These are phyloP conservation scores for Chlorella sp. DNA, from an alignment of 139 green algal genomes.

Conservation along the genomic window DNA sequence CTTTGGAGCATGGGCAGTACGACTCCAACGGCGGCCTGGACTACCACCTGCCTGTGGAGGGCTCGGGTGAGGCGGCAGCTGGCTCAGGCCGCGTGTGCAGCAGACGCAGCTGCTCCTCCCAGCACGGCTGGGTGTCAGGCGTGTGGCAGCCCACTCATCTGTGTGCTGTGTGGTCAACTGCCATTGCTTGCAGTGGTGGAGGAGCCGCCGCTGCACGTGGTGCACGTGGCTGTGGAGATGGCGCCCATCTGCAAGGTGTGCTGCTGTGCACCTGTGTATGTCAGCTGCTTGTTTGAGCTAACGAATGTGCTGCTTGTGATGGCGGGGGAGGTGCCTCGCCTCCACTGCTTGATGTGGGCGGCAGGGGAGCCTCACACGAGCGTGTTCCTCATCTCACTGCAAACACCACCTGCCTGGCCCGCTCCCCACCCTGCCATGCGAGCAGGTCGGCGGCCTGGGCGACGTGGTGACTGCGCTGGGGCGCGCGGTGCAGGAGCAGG, in stretches of 20 bases:
- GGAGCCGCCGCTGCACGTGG: constrained; percentile 77
- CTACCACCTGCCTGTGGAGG: constrained; percentile 89
- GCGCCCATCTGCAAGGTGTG: constrained; percentile 95
- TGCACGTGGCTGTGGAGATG: constrained; percentile 97
- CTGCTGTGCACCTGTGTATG: too few species aligned
- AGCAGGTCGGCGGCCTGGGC: constrained; percentile 91
- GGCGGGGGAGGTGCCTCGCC: too few species aligned
- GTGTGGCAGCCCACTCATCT: too few species aligned
- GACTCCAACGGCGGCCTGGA: constrained; percentile 93
- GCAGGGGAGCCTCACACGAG: too few species aligned
- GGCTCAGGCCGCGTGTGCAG: too few species aligned
- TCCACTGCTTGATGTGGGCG: too few species aligned
- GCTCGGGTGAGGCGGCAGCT: constrained; percentile 29
- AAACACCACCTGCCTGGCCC: neutral
- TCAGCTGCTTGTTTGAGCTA: too few species aligned
- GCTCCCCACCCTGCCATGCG: neutral
- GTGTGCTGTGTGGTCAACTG: too few species aligned
- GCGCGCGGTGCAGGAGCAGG: constrained; percentile 90
- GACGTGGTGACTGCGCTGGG: constrained; percentile 96
- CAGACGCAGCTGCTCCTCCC: too few species aligned
- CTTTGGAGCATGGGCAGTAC: constrained; percentile 65
- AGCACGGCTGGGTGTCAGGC: too few species aligned
- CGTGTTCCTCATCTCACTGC: too few species aligned
- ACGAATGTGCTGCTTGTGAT: too few species aligned
- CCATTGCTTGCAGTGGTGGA: constrained; percentile 46